These are phyloP conservation scores for Malassezia japonica DNA, from an alignment of 1,284 basidiomycete species.

Conservation along the genomic window DNA sequence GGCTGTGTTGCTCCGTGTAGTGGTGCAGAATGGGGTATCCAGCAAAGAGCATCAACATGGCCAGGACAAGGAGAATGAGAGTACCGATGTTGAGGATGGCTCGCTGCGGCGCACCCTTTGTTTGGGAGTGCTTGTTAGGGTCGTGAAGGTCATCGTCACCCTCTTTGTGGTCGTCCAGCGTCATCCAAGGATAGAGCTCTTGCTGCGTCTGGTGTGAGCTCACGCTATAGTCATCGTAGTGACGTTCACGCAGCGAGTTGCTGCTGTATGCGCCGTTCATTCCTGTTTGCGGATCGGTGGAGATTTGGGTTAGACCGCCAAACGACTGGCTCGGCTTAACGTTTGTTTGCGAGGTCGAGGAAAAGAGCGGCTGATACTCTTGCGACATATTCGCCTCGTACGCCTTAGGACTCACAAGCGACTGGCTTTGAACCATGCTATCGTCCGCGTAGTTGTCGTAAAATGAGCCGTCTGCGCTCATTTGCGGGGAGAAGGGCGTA, in stretches of 20 bases:
- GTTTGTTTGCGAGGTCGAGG: neutral
- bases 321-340: conserved; percentile 1
- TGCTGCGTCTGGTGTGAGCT: conserved; percentile 1
- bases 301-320: neutral
- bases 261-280: neutral
- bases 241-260: neutral
- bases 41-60: conserved; percentile 35
- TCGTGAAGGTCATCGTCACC: conserved; percentile 26
- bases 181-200: conserved; percentile 14
- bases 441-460: neutral
- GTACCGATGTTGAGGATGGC: conserved; percentile 36
- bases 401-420: neutral
- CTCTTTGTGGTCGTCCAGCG: conserved; percentile 24
- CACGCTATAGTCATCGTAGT: conserved; percentile 2
- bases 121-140: neutral
- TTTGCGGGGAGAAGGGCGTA: neutral
- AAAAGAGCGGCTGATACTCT: neutral
- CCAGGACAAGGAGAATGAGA: conserved; percentile 26
- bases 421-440: neutral
- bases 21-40: conserved; percentile 36
- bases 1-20: neutral
- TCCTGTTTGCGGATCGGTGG: no score
- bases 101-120: conserved; percentile 1
- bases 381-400: neutral
- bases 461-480: neutral